Percentiles rank a stretch among this genome's conserved stretches.
Evolutionary conservation across 192 early-diverging fungal genomes (phyloP).

Genomic region (Coemansia sp.): DNA sequence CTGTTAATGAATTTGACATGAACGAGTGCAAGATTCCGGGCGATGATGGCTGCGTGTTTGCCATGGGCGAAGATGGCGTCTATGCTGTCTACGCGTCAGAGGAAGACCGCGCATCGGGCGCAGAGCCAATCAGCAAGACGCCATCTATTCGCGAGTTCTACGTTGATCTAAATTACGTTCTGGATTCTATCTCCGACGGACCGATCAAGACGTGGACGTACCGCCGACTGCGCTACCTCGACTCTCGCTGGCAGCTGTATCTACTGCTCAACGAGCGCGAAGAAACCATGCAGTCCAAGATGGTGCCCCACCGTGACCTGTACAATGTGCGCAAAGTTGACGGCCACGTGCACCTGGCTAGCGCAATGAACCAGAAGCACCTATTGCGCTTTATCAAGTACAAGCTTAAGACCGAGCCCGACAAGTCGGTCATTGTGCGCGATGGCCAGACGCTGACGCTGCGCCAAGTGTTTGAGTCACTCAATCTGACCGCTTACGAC

Average conservation of each 20-base stretch:
- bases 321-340: conserved; percentile 99
- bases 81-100: conserved; percentile 55
- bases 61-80: conserved; percentile 61
- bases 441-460: conserved; percentile 81
- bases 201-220: conserved; percentile 93
- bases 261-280: conserved; percentile 89
- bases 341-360: conserved; percentile 91
- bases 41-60: conserved; percentile 36
- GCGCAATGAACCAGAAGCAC: conserved; percentile 97
- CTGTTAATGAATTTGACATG: conserved; percentile 20
- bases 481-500: conserved; percentile 91
- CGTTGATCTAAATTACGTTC: conserved; percentile 77
- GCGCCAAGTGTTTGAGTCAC: conserved; percentile 80
- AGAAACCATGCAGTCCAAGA: conserved; percentile 88
- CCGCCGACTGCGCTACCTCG: conserved; percentile 83
- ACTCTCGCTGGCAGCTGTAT: conserved; percentile 93
- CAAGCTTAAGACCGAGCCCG: conserved; percentile 72
- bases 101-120: neutral
- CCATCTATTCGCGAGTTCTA: conserved; percentile 85
- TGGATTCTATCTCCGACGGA: conserved; percentile 76
- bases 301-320: conserved; percentile 91
- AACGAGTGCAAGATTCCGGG: conserved; percentile 8
- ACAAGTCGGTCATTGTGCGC: conserved; percentile 82
- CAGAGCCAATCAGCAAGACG: conserved; percentile 46
- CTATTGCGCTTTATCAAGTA: conserved; percentile 92